Conservation (phyloP, 768 basidiomycete genomes). For the Phaeotremella fagi region DNA sequence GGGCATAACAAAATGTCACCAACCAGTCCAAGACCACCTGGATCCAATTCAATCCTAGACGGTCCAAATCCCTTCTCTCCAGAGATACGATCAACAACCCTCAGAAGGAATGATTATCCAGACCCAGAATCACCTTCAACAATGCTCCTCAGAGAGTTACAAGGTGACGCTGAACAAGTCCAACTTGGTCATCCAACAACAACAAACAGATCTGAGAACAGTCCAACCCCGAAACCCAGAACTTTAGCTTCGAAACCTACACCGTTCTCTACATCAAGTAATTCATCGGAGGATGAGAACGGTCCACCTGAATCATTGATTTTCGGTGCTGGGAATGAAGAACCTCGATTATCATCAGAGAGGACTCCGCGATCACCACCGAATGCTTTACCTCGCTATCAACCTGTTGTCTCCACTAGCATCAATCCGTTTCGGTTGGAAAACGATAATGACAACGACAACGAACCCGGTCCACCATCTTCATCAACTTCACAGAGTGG, state of each 20-base stretch:
- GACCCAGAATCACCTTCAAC: slow-evolving; percentile 39
- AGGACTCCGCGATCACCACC: slow-evolving; percentile 4
- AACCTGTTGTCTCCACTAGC: too few relatives aligned
- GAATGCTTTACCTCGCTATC: background rate
- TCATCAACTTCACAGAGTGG: slow-evolving; percentile 13
- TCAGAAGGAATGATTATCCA: background rate
- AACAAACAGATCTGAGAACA: background rate
- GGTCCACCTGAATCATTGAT: slow-evolving; percentile 23
- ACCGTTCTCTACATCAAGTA: background rate
- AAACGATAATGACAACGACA: too few relatives aligned
- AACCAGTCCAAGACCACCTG: slow-evolving; percentile 8
- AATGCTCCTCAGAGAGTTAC: slow-evolving; percentile 35
- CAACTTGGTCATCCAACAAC: background rate
- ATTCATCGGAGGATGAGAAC: slow-evolving; percentile 20
- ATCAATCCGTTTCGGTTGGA: slow-evolving; percentile 29
- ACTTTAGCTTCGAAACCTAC: background rate
- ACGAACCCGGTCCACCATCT: slow-evolving; percentile 2
- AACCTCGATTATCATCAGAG: background rate
- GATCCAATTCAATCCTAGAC: slow-evolving; percentile 19
- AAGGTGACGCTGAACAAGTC: slow-evolving; percentile 13
- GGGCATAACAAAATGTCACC: slow-evolving; percentile 6
- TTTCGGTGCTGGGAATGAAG: slow-evolving; percentile 13
- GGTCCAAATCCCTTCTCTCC: slow-evolving; percentile 34
- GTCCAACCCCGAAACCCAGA: background rate
- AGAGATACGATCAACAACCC: slow-evolving; percentile 20